Evolutionary conservation across 768 basidiomycete genomes (phyloP).

Genomic region (Pilatotrama ljubarskyi): DNA sequence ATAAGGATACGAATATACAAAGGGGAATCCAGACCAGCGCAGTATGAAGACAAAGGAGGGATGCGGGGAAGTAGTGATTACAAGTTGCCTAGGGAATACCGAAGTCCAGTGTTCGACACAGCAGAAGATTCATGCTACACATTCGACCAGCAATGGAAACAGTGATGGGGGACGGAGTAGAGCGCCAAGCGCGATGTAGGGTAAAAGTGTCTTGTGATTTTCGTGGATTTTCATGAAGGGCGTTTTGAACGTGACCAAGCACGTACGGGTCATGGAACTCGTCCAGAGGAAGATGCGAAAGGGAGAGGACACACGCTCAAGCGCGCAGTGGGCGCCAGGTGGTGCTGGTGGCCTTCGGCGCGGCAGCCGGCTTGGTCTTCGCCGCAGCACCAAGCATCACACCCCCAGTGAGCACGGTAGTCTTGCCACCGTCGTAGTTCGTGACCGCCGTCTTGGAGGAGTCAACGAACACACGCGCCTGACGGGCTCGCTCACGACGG

Average conservation of each 20-base stretch:
- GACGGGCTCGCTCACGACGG: slow-evolving; percentile 67
- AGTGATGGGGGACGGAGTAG: slow-evolving; percentile 18
- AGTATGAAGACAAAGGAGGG: slow-evolving; percentile 20
- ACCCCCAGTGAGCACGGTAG: slow-evolving; percentile 83
- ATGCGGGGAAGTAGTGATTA: slow-evolving; percentile 25
- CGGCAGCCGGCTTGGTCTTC: slow-evolving; percentile 32
- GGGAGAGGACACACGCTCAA: slow-evolving; percentile 30
- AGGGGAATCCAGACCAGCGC: slow-evolving; percentile 16
- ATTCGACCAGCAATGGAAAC: slow-evolving; percentile 26
- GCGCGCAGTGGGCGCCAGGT: slow-evolving; percentile 63
- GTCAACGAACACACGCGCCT: slow-evolving; percentile 73
- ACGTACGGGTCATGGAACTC: slow-evolving; percentile 23
- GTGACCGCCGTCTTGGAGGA: slow-evolving; percentile 76
- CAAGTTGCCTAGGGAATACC: slow-evolving; percentile 29
- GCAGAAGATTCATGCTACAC: slow-evolving; percentile 29
- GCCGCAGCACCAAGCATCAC: slow-evolving; percentile 70
- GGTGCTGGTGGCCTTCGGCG: slow-evolving; percentile 25
- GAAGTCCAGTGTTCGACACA: slow-evolving; percentile 28
- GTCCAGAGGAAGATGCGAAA: slow-evolving; percentile 20
- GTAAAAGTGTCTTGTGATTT: slow-evolving; percentile 16
- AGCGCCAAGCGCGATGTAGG: slow-evolving; percentile 17
- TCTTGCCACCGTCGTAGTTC: slow-evolving; percentile 86
- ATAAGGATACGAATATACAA: slow-evolving; percentile 26
- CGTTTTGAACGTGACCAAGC: slow-evolving; percentile 21
- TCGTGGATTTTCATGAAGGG: slow-evolving; percentile 23